Evolutionary conservation across 345 rosid species (phyloP), one percentile per base, ranked within the genome.

Genomic region (Hibiscus syriacus): DNA sequence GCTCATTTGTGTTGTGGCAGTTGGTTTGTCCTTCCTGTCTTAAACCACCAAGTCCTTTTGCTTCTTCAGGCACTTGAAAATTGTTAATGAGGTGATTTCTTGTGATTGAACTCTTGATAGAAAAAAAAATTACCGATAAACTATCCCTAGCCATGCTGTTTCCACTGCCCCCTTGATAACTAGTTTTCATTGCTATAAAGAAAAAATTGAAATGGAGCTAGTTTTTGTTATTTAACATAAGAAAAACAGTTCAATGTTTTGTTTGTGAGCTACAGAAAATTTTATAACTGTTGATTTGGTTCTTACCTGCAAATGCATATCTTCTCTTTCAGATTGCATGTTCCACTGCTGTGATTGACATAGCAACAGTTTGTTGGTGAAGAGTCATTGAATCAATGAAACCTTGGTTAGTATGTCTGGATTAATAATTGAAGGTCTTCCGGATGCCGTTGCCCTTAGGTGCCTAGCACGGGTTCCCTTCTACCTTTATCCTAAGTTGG

Each of bases 381-480:
- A 76, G 60, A 50, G 58, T 63, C 66, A 13, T 66, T 64, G 60
- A 57, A 70, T 71, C 72, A 78, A 79, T 84, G 85, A 77, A 68
- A 76, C 73, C 73, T 67, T 70, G 72, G 32, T 67, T 76, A 83
- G 72, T 65, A 93, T 93, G 99, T 85, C 99, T 76, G 92, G 80
- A 72, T 82, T 94, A 74, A 83, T 94, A 74, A 83, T 94, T 53
- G 92, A 94, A 76, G 95, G 97, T 45, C 95, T 94, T 56, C 99
- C 96, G 0, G 97, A 90, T 1, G 94, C 95, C 5, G 90, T 94
- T 66, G 90, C 96, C 65, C 70, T 94, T 66, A 82, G 97, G 82
- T 94, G 97, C 82, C 86, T 94, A n/a, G 99, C 96, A 14, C 80
- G 86, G 64, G 96, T 91, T 58, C 96, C 99, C 3, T 84, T 89